phyloP scores from a whole-genome alignment of 2,329 filamentous ascomycete species.

The Pestalotiopsis sp. region DNA sequence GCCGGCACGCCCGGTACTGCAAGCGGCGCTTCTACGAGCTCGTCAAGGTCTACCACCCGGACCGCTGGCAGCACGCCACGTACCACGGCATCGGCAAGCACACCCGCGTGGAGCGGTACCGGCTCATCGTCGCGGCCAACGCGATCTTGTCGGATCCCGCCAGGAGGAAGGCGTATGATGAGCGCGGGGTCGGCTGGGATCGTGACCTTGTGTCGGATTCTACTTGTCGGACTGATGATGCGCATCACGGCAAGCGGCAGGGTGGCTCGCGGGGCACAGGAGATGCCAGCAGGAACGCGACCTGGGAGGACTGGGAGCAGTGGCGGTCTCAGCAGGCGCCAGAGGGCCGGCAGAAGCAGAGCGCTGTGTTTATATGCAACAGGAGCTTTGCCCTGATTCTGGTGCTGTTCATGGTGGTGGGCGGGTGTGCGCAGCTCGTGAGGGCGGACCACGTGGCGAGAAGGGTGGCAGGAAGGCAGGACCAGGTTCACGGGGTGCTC shows the following conservation, averaged over 20 bases:
- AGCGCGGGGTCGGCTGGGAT: background rate
- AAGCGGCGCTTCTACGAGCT: slow-evolving; percentile 12
- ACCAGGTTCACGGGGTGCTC: background rate
- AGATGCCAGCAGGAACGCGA: background rate
- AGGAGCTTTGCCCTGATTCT: background rate
- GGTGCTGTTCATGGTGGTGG: background rate
- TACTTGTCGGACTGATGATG: background rate
- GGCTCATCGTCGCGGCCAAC: background rate
- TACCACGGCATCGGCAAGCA: slow-evolving; percentile 25
- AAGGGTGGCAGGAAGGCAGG: background rate
- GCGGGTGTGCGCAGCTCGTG: background rate
- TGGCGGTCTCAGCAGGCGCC: background rate
- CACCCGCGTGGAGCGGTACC: slow-evolving; percentile 38
- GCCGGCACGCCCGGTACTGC: background rate
- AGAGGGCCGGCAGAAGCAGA: background rate
- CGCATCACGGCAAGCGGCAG: no score
- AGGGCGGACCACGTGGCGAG: background rate
- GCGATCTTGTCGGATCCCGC: background rate
- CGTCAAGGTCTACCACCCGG: slow-evolving; percentile 14
- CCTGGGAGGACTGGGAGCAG: background rate
- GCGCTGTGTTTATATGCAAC: background rate
- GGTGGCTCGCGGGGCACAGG: background rate
- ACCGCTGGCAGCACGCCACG: slow-evolving; percentile 7
- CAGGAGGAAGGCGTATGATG: background rate
- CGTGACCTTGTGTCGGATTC: background rate